Evolutionary conservation across 2,329 filamentous ascomycete species (phyloP).

Genomic region (Colletotrichum eleusines): DNA sequence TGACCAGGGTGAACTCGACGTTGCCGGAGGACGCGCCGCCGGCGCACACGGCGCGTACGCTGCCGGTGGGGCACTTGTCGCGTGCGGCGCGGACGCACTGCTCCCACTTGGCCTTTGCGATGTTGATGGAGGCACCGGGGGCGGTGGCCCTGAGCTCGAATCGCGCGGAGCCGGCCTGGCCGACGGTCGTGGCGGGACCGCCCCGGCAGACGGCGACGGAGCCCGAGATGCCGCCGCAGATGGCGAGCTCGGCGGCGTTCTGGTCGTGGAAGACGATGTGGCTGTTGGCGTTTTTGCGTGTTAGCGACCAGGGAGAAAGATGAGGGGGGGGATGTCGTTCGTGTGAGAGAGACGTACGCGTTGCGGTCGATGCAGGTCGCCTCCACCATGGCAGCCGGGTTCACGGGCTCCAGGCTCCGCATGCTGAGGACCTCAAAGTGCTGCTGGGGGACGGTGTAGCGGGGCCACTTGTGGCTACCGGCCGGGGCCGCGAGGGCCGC

Average conservation of each 20-base stretch:
- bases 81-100: conserved; percentile 65
- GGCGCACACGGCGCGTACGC: conserved; percentile 59
- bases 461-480: conserved; percentile 48
- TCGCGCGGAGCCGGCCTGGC: conserved; percentile 59
- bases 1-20: conserved; percentile 52
- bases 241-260: conserved; percentile 60
- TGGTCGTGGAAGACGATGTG: conserved; percentile 63
- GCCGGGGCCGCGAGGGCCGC: conserved; percentile 50
- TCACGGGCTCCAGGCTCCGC: conserved; percentile 54
- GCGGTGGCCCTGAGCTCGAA: conserved; percentile 60
- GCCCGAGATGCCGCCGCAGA: conserved; percentile 65
- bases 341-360: conserved; percentile 50
- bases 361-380: conserved; percentile 56
- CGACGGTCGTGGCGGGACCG: conserved; percentile 57
- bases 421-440: conserved; percentile 60
- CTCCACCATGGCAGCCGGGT: conserved; percentile 56
- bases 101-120: conserved; percentile 66
- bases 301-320: conserved; percentile 22
- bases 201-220: conserved; percentile 60
- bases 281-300: conserved; percentile 38
- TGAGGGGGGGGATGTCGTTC: too few relatives aligned
- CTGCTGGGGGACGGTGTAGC: conserved; percentile 55
- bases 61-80: conserved; percentile 63
- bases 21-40: conserved; percentile 62
- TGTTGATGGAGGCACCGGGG: conserved; percentile 62